Percentiles rank a stretch among this genome's conserved stretches.
Evolutionary conservation across 1,284 basidiomycete genomes (phyloP).

Genomic region (Quambalaria eucalypti): DNA sequence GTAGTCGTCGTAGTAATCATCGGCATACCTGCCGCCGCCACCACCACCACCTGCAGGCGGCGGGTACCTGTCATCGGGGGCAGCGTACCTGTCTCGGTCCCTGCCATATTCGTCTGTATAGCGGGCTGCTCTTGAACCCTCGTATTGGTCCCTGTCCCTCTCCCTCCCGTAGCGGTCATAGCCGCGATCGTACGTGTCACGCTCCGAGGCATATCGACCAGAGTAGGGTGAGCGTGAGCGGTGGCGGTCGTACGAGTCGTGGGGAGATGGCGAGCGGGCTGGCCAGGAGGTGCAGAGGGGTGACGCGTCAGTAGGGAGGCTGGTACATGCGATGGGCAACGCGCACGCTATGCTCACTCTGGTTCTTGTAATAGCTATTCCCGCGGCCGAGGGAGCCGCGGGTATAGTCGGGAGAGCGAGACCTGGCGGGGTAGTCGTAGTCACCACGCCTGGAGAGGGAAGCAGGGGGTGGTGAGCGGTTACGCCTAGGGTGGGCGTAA

Average conservation of each 20-base stretch:
- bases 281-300: too few species aligned
- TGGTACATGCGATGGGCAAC: too few species aligned
- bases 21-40: too few species aligned
- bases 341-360: too few species aligned
- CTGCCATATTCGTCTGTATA: not conserved
- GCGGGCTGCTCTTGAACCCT: not conserved
- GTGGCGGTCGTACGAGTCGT: not conserved
- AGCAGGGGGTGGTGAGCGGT: not conserved
- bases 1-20: not conserved
- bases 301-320: too few species aligned
- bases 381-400: not conserved
- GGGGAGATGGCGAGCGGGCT: not conserved
- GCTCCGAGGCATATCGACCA: not conserved
- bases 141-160: not conserved
- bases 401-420: not conserved
- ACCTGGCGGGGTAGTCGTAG: not conserved
- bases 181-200: not conserved
- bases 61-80: not conserved
- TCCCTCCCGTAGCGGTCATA: not conserved
- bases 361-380: too few species aligned
- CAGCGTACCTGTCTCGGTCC: not conserved
- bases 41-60: not conserved
- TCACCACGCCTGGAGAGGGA: not conserved
- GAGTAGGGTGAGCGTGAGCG: not conserved
- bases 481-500: not conserved